Conservation (phyloP, 2,329 filamentous ascomycete species). For the Cytospora schulzeri region DNA sequence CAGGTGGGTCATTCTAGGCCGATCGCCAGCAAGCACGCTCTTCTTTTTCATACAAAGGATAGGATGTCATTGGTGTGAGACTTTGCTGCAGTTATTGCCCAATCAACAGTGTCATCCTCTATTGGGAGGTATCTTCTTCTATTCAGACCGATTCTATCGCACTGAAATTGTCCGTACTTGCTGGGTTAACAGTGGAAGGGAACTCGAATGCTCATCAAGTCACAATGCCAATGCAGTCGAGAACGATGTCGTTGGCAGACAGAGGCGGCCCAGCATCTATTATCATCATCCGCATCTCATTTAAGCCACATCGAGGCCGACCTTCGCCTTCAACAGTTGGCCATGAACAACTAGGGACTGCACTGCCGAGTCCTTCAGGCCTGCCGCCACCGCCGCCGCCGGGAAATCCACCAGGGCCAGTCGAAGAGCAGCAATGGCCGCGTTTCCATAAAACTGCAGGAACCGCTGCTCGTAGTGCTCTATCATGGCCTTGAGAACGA, state of each 20-base stretch:
- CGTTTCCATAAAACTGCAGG: constrained; percentile 77
- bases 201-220: neutral
- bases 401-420: constrained; percentile 77
- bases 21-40: no score
- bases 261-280: neutral
- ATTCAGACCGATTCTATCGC: neutral
- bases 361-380: constrained; percentile 48
- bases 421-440: constrained; percentile 70
- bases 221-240: neutral
- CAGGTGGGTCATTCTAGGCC: no score
- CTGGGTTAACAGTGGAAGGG: neutral
- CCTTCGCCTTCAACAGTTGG: constrained; percentile 53
- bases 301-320: constrained; percentile 50
- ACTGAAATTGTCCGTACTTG: neutral
- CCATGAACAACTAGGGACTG: constrained; percentile 56
- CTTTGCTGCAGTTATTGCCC: no score
- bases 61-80: no score
- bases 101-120: no score
- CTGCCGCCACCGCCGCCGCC: constrained; percentile 45
- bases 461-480: constrained; percentile 75
- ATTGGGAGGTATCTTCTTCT: no score
- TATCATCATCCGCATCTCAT: neutral
- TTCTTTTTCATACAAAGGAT: no score
- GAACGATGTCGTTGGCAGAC: neutral
- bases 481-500: constrained; percentile 72